Percentiles rank a stretch among this genome's conserved stretches.
phyloP scores from a whole-genome alignment of 1,139 yeast genomes.

The Scheffersomyces titani region DNA sequence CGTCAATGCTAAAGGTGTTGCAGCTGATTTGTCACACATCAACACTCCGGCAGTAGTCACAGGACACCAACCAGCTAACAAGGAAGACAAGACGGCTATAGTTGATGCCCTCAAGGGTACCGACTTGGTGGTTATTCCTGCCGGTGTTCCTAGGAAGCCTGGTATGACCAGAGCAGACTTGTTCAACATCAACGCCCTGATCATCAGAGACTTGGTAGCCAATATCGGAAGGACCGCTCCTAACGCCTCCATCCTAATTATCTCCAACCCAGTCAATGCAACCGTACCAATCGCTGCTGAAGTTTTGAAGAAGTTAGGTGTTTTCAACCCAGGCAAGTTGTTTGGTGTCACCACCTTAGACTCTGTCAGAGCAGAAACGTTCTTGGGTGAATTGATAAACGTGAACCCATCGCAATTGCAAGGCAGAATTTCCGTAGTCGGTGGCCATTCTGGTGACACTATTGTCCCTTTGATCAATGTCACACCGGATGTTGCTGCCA shows the following conservation, averaged over 20 bases:
- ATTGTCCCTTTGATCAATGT: conserved; percentile 58
- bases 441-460: conserved; percentile 79
- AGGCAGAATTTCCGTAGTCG: conserved; percentile 61
- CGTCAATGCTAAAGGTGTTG: conserved; percentile 69
- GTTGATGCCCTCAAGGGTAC: conserved; percentile 52
- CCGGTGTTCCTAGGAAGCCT: conserved; percentile 81
- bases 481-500: conserved; percentile 24
- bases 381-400: conserved; percentile 47
- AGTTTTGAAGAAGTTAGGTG: conserved; percentile 60
- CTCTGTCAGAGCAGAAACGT: conserved; percentile 69
- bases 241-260: conserved; percentile 62
- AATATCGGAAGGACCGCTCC: conserved; percentile 62
- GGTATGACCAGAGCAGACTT: conserved; percentile 81
- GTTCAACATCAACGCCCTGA: conserved; percentile 72
- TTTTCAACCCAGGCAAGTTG: conserved; percentile 63
- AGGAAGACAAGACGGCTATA: conserved; percentile 50
- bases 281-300: conserved; percentile 78
- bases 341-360: conserved; percentile 78
- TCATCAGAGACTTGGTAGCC: conserved; percentile 60
- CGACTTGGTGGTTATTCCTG: conserved; percentile 70
- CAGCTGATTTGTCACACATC: conserved; percentile 74
- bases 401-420: conserved; percentile 39
- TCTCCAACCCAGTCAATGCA: conserved; percentile 75
- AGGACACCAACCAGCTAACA: conserved; percentile 56
- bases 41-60: conserved; percentile 57